Conservation (phyloP, 2,329 filamentous ascomycete species). For the Daldinia sp. region DNA sequence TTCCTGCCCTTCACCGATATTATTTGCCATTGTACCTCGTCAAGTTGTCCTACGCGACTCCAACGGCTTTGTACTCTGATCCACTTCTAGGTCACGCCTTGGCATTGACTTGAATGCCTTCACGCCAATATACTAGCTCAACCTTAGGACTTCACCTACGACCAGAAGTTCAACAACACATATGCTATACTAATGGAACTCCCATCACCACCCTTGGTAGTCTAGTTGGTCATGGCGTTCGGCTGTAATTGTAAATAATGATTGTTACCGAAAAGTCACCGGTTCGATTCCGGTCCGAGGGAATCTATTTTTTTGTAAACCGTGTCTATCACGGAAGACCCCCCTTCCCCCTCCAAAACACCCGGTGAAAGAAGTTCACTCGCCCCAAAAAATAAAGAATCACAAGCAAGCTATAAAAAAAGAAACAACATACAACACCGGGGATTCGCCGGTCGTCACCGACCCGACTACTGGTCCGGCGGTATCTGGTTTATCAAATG, state of each 20-base stretch:
- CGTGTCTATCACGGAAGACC: not conserved
- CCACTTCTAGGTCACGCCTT: not conserved
- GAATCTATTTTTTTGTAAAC: constrained; percentile 19
- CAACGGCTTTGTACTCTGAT: not conserved
- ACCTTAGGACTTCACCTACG: not conserved
- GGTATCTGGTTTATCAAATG: constrained; percentile 23
- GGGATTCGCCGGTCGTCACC: constrained; percentile 25
- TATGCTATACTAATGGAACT: not conserved
- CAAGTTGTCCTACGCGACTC: constrained; percentile 1
- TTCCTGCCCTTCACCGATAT: not conserved
- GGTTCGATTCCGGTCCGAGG: constrained; percentile 40
- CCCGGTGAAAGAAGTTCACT: too few species aligned
- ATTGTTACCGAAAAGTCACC: constrained; percentile 41
- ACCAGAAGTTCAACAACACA: not conserved
- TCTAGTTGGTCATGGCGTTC: constrained; percentile 40
- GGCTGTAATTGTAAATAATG: constrained; percentile 29
- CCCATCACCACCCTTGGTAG: constrained; percentile 26
- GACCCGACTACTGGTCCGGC: constrained; percentile 29
- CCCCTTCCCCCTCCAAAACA: too few species aligned
- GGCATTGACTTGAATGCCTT: not conserved
- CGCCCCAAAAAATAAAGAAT: too few species aligned
- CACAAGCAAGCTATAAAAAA: not conserved
- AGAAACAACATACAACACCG: constrained; percentile 24
- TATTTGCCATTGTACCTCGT: not conserved
- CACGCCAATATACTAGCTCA: not conserved